Percentiles rank a stretch among this genome's conserved stretches.
Evolutionary conservation across 1,139 yeast species (phyloP).

Genomic region (Candida labiduridarum): DNA sequence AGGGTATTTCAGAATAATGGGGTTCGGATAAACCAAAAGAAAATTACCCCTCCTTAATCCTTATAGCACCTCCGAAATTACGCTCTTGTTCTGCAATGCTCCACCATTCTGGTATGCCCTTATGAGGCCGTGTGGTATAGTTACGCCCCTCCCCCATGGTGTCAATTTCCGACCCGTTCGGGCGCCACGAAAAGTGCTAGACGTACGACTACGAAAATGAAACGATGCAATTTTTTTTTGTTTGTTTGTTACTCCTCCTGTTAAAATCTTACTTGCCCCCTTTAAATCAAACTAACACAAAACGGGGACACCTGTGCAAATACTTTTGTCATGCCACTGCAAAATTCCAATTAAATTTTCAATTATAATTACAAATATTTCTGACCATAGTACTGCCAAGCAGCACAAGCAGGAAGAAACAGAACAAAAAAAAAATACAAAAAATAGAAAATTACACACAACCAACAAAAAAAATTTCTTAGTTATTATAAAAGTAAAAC

Average conservation of each 20-base stretch:
- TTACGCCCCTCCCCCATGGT: too few relatives aligned
- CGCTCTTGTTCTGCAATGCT: too few relatives aligned
- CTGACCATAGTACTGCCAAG: background rate
- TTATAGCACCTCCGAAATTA: too few relatives aligned
- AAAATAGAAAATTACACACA: background rate
- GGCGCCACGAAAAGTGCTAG: too few relatives aligned
- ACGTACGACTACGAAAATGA: background rate
- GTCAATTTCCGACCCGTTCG: too few relatives aligned
- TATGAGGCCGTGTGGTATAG: too few relatives aligned
- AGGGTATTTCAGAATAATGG: too few relatives aligned
- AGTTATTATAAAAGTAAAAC: constrained; percentile 2
- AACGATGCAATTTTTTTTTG: background rate
- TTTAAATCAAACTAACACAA: constrained; percentile 1
- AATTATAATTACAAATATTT: constrained; percentile 6
- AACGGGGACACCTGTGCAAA: background rate
- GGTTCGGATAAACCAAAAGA: too few relatives aligned
- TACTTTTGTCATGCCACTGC: background rate
- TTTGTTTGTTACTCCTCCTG: background rate
- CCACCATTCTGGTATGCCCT: too few relatives aligned
- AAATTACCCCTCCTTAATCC: too few relatives aligned
- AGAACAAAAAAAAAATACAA: background rate
- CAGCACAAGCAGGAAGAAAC: background rate
- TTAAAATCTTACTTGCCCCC: background rate
- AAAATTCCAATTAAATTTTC: constrained; percentile 3
- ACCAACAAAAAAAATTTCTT: background rate